phyloP scores from a whole-genome alignment of 2,329 filamentous ascomycete genomes.

The Trichoderma sp. region DNA sequence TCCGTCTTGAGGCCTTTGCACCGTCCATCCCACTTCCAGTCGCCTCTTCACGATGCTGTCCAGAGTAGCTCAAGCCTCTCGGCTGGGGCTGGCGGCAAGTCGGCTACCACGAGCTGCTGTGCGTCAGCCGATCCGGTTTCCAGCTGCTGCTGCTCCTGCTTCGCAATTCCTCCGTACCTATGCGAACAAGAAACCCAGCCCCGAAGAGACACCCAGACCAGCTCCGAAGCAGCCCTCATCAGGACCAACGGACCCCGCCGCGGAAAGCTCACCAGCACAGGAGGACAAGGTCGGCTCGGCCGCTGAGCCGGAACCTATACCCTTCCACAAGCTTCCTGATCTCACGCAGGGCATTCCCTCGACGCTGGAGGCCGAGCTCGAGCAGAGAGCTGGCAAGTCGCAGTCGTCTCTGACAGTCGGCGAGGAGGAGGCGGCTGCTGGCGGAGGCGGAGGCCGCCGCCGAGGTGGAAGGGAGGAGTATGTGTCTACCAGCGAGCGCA shows the following conservation, averaged over 20 bases:
- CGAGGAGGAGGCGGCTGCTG: constrained; percentile 32
- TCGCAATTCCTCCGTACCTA: constrained; percentile 33
- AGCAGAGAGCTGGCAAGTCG: constrained; percentile 38
- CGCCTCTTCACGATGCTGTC: constrained; percentile 39
- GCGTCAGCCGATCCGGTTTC: constrained; percentile 27
- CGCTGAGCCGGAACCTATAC: constrained; percentile 42
- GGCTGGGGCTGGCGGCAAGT: constrained; percentile 33
- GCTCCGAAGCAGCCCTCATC: constrained; percentile 10
- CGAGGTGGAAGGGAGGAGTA: constrained; percentile 66
- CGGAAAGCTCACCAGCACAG: constrained; percentile 2
- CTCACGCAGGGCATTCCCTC: constrained; percentile 93
- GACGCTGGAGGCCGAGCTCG: constrained; percentile 75
- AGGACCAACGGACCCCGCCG: constrained; percentile 7
- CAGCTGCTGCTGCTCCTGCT: constrained; percentile 21
- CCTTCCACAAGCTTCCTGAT: constrained; percentile 74
- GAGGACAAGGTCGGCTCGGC: constrained; percentile 26
- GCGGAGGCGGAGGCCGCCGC: constrained; percentile 29
- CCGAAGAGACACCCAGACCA: constrained; percentile 19
- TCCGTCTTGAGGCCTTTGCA: background rate
- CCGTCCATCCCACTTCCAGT: background rate
- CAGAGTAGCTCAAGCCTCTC: constrained; percentile 33
- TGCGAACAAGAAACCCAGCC: constrained; percentile 26
- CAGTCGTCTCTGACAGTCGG: constrained; percentile 34
- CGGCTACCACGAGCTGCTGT: constrained; percentile 29
- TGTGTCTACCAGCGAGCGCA: constrained; percentile 83